Conservation (phyloP, 2,329 filamentous ascomycete species). For the Dactylellina cionopaga region DNA sequence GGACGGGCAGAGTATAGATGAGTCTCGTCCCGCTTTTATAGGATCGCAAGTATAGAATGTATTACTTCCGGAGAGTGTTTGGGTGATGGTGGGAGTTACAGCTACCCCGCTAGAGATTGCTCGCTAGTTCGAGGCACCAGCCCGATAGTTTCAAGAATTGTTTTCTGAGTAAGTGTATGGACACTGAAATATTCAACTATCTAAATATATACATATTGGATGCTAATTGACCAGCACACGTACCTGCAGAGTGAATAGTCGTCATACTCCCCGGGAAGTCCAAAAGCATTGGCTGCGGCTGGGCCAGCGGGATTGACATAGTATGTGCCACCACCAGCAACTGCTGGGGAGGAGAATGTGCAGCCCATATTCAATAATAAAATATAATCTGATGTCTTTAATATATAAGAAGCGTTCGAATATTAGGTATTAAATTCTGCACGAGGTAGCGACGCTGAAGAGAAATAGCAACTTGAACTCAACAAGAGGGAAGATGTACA, state of each 20-base stretch:
- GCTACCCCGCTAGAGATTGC: background rate
- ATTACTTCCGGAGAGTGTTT: conserved; percentile 1
- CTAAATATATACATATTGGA: too few species aligned
- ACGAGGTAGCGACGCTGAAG: too few species aligned
- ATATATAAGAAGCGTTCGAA: too few species aligned
- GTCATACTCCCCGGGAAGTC: conserved; percentile 2
- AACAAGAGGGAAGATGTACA: too few species aligned
- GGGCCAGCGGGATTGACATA: conserved; percentile 4
- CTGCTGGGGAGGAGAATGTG: conserved; percentile 7
- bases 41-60: conserved; percentile 12
- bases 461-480: too few species aligned
- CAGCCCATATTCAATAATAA: conserved; percentile 24
- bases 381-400: too few species aligned
- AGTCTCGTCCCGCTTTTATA: conserved; percentile 1
- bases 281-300: conserved; percentile 1
- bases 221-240: background rate
- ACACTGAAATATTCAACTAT: too few species aligned
- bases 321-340: background rate
- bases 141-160: background rate
- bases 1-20: conserved; percentile 5
- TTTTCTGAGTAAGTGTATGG: too few species aligned
- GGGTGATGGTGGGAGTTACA: background rate
- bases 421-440: too few species aligned
- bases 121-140: background rate
- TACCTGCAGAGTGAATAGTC: conserved; percentile 16